phyloP scores from a whole-genome alignment of 2,329 filamentous ascomycete genomes.

The Fusarium sp. region DNA sequence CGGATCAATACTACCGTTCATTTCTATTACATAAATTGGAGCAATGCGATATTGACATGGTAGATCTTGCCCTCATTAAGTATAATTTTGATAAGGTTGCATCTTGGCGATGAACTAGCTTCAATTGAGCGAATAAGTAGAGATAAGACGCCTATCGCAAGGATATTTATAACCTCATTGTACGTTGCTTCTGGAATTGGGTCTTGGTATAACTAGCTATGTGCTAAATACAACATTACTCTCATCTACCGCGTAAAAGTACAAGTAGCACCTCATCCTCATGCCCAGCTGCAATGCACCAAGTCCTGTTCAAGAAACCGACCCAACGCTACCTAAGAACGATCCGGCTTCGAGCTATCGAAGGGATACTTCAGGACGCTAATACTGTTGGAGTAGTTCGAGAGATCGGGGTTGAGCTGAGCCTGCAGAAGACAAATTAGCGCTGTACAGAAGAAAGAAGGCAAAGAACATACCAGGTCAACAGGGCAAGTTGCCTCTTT shows the following conservation, averaged over 20 bases:
- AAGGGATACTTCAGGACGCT: background rate
- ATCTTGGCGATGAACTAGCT: background rate
- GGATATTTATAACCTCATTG: background rate
- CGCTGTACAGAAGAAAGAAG: fast-evolving
- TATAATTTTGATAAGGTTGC: background rate
- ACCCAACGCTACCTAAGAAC: background rate
- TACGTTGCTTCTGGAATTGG: background rate
- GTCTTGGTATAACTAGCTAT: background rate
- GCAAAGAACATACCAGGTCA: background rate
- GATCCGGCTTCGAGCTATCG: conserved; percentile 1
- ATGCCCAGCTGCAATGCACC: too few species aligned
- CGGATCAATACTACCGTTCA: background rate
- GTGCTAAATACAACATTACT: too few species aligned
- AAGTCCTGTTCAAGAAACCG: too few species aligned
- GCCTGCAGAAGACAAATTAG: background rate
- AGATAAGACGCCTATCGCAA: background rate
- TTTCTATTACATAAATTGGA: background rate
- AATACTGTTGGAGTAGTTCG: background rate
- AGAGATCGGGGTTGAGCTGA: background rate
- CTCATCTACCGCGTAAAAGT: background rate
- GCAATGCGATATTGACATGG: fast-evolving
- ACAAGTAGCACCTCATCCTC: background rate
- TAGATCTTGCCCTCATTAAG: background rate
- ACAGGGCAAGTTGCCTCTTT: background rate
- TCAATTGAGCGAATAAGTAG: background rate